Base-by-base conservation (phyloP, 257 asterid genomes). In the Buddleja alternifolia region DNA sequence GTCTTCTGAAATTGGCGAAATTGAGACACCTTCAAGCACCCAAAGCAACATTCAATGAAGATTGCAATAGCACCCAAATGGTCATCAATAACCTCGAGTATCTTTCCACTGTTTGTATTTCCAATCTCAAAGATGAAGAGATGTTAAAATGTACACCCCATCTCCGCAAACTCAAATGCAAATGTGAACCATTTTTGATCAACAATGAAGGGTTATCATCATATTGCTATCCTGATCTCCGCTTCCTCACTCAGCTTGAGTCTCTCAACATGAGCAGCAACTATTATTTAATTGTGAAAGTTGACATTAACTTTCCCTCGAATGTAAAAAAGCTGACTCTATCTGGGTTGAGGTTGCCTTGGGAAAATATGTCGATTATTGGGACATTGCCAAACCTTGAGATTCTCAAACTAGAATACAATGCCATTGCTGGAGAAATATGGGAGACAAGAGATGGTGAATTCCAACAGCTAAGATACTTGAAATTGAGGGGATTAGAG, bases 91-190 rank as follows among this genome's bases (percentile, higher is more conserved):
- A 69, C 21, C 55, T 78, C 29, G 44, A 65, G 24, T 65, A 5
- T 58, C 48, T 78, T 50, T 70, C 72, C 1, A 5, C 15, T 4
- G 4, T 66, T 53, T 1, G 4, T 7, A 52, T 76, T 32, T 0
- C 14, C 8, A 39, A 40, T 5, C 19, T 0, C 1, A 4, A 60
- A 7, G 81, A 71, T 54, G 66, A 71, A 54, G 40, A 71, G 55
- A 52, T 66, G 50, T 29, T 71, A 59, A 72, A 52, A 60, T 29
- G 54, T 44, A 45, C 67, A 46, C 66, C 63, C 44, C 42, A 53
- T 52, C 66, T 76, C 17, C 71, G 29, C 52, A 41, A 34, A 48
- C 73, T 69, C 50, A 65, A 53, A 48, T 66, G 74, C 36, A 4
- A 0, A 8, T 61, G 8, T 29, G 9, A 4, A 25, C 16, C 15